Conservation (phyloP, 225 moss, liverwort and hornwort species). For the Sphagnum contortum region DNA sequence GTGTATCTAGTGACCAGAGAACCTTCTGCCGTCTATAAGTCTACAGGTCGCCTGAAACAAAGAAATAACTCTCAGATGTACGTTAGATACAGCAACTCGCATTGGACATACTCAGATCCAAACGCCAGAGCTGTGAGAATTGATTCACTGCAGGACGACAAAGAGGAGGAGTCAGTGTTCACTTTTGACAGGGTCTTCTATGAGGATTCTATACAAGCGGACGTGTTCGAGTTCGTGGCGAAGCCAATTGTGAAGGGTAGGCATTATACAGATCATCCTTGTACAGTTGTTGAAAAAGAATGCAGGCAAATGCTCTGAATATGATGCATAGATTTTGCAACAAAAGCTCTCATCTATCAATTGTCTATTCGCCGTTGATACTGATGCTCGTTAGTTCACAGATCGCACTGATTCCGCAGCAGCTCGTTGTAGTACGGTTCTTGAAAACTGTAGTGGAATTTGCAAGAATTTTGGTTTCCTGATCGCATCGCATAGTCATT, state of each 20-base stretch:
- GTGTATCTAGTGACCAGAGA: background rate
- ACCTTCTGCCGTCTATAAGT: background rate
- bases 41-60: constrained; percentile 1
- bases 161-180: constrained; percentile 27
- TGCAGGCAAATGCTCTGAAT: background rate
- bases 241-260: constrained; percentile 36
- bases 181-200: constrained; percentile 40
- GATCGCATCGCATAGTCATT: background rate
- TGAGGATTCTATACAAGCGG: constrained; percentile 26
- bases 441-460: too few species aligned
- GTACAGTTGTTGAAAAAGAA: background rate
- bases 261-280: background rate
- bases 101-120: background rate
- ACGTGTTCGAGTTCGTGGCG: constrained; percentile 37
- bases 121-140: background rate
- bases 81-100: too few species aligned
- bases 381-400: too few species aligned
- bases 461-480: background rate
- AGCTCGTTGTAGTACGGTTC: too few species aligned
- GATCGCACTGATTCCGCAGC: too few species aligned
- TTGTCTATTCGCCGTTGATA: too few species aligned
- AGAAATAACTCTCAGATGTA: too few species aligned
- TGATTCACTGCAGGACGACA: constrained; percentile 19
- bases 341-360: too few species aligned
- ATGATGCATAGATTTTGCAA: too few species aligned